phyloP scores from a whole-genome alignment of 331 rosid genomes.

The Rhamnella rubrinervis region DNA sequence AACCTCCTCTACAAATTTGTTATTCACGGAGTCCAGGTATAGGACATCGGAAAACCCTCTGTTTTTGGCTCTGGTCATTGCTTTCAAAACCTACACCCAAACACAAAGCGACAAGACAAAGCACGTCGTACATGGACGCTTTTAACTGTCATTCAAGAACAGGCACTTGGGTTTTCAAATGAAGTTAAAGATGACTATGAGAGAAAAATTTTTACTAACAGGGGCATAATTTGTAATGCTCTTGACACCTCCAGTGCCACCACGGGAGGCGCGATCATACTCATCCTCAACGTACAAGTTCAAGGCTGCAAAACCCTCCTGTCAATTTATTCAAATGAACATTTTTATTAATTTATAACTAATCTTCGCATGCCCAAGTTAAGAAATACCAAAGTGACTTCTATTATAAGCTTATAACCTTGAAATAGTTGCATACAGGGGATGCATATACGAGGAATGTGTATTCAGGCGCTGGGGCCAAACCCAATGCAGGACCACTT shows the following conservation, averaged over 20 bases:
- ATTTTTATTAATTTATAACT: too few species aligned
- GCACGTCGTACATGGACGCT: too few species aligned
- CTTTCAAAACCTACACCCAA: constrained; percentile 64
- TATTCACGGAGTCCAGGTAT: constrained; percentile 56
- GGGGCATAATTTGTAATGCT: constrained; percentile 83
- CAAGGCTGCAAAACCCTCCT: constrained; percentile 83
- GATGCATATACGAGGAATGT: constrained; percentile 72
- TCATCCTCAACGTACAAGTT: constrained; percentile 71
- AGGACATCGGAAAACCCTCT: constrained; percentile 81
- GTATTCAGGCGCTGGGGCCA: constrained; percentile 74
- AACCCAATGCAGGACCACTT: constrained; percentile 71
- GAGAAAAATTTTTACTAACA: constrained; percentile 25
- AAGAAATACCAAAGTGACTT: not conserved
- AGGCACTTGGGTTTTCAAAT: too few species aligned
- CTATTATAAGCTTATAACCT: constrained; percentile 31
- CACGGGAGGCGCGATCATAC: constrained; percentile 70
- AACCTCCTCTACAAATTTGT: constrained; percentile 74
- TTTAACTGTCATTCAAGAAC: too few species aligned
- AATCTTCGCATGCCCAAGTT: too few species aligned
- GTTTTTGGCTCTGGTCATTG: constrained; percentile 58
- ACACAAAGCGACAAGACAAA: not conserved
- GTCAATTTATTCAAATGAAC: not conserved
- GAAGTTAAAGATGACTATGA: too few species aligned
- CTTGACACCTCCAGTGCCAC: constrained; percentile 82
- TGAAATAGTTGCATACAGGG: constrained; percentile 89